Evolutionary conservation across 1,284 basidiomycete genomes (phyloP).

Genomic region (Agroathelia rolfsii): DNA sequence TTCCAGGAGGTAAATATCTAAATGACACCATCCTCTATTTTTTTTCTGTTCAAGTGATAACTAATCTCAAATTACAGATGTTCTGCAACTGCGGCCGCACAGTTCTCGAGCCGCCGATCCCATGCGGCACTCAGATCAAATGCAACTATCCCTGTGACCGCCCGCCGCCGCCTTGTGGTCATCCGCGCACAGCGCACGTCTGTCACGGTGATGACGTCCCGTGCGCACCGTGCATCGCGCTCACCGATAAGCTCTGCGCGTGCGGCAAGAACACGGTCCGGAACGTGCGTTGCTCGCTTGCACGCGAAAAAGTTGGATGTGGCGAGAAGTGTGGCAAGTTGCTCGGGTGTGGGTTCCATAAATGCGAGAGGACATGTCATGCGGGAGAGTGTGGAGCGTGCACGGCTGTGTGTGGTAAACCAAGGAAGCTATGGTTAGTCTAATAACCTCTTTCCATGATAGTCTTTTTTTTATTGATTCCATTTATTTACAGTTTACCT

Average conservation of each 20-base stretch:
- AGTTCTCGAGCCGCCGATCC: constrained; percentile 57
- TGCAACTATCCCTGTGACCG: constrained; percentile 76
- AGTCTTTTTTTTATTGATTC: background rate
- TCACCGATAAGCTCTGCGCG: constrained; percentile 72
- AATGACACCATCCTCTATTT: constrained; percentile 1
- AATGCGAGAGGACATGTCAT: constrained; percentile 75
- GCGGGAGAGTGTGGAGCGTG: constrained; percentile 71
- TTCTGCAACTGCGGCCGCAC: constrained; percentile 74
- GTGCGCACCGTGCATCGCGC: constrained; percentile 80
- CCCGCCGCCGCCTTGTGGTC: constrained; percentile 67
- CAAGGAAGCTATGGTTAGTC: constrained; percentile 70
- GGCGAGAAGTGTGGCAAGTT: constrained; percentile 75
- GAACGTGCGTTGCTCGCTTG: constrained; percentile 71
- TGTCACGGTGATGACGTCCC: constrained; percentile 62
- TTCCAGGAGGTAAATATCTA: constrained; percentile 80
- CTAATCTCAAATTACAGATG: constrained; percentile 32
- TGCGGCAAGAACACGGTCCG: constrained; percentile 76
- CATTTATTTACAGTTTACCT: constrained; percentile 32
- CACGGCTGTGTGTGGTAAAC: constrained; percentile 70
- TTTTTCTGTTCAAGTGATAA: constrained; percentile 2
- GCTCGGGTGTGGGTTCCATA: constrained; percentile 77
- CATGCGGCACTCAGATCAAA: constrained; percentile 69
- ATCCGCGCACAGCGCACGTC: constrained; percentile 63
- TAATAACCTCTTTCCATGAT: too few species aligned
- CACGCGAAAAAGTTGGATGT: constrained; percentile 66